phyloP scores from a whole-genome alignment of 2,329 filamentous ascomycete species.

The Fusarium musae region DNA sequence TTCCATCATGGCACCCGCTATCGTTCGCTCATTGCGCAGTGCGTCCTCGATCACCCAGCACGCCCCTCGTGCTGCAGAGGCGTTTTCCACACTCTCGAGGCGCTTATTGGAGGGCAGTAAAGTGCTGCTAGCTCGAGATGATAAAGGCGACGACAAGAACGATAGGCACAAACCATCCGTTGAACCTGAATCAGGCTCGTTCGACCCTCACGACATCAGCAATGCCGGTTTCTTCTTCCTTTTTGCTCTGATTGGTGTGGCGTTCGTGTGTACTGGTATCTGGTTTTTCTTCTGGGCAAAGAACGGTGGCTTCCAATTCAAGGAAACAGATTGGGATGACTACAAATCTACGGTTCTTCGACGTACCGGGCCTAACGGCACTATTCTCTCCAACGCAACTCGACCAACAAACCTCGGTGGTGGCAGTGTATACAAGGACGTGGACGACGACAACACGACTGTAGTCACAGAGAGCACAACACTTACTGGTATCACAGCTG shows the following conservation, averaged over 20 bases:
- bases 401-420: conserved; percentile 86
- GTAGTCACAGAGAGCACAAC: conserved; percentile 58
- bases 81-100: conserved; percentile 50
- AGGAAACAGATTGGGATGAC: conserved; percentile 92
- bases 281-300: conserved; percentile 99
- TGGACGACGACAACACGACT: conserved; percentile 61
- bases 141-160: conserved; percentile 41
- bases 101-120: conserved; percentile 56
- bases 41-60: conserved; percentile 42
- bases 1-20: conserved; percentile 55
- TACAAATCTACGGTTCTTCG: conserved; percentile 96
- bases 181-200: conserved; percentile 60
- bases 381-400: conserved; percentile 83
- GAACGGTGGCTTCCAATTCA: conserved; percentile 93
- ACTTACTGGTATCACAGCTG: conserved; percentile 67
- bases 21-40: conserved; percentile 48
- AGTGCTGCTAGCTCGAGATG: conserved; percentile 56
- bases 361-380: conserved; percentile 89
- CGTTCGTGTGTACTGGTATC: conserved; percentile 78
- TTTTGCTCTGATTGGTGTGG: conserved; percentile 84
- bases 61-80: conserved; percentile 33
- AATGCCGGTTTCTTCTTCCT: conserved; percentile 82
- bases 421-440: conserved; percentile 83
- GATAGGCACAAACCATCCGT: conserved; percentile 43
- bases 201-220: conserved; percentile 67